These are phyloP conservation scores for Ceratobasidium sp. DNA, from an alignment of 1,284 basidiomycete species.

Conservation along the genomic window DNA sequence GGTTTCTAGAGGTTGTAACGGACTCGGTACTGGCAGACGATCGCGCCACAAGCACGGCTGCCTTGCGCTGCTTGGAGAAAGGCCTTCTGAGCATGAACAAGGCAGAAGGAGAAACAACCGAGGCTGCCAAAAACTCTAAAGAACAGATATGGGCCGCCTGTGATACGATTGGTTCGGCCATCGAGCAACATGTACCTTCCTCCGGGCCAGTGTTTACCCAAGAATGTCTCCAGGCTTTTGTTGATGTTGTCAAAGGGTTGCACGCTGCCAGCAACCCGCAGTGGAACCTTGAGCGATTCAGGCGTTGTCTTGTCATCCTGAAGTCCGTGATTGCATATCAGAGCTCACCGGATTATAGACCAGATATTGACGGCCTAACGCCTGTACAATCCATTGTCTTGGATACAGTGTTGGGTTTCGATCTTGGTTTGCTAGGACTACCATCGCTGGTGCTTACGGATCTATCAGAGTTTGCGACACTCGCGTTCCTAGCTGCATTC, in stretches of 20 bases:
- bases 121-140: slow-evolving; percentile 58
- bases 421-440: slow-evolving; percentile 64
- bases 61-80: slow-evolving; percentile 79
- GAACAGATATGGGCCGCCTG: slow-evolving; percentile 74
- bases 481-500: slow-evolving; percentile 82
- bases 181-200: slow-evolving; percentile 50
- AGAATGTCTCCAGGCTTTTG: slow-evolving; percentile 80
- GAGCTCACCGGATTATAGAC: slow-evolving; percentile 81
- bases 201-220: slow-evolving; percentile 71
- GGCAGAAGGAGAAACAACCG: slow-evolving; percentile 54
- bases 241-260: slow-evolving; percentile 71
- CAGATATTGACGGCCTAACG: slow-evolving; percentile 82
- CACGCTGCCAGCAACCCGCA: slow-evolving; percentile 60
- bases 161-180: slow-evolving; percentile 65
- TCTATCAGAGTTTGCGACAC: slow-evolving; percentile 80
- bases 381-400: slow-evolving; percentile 81
- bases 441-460: slow-evolving; percentile 79
- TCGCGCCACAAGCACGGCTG: slow-evolving; percentile 73
- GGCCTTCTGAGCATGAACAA: slow-evolving; percentile 64
- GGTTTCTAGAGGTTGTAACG: slow-evolving; percentile 71
- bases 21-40: slow-evolving; percentile 72
- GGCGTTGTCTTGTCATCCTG: slow-evolving; percentile 73
- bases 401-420: slow-evolving; percentile 69
- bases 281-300: slow-evolving; percentile 68
- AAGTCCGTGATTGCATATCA: slow-evolving; percentile 83